phyloP scores from a whole-genome alignment of 78 protist species.

The Dictyostelium intermedium region DNA sequence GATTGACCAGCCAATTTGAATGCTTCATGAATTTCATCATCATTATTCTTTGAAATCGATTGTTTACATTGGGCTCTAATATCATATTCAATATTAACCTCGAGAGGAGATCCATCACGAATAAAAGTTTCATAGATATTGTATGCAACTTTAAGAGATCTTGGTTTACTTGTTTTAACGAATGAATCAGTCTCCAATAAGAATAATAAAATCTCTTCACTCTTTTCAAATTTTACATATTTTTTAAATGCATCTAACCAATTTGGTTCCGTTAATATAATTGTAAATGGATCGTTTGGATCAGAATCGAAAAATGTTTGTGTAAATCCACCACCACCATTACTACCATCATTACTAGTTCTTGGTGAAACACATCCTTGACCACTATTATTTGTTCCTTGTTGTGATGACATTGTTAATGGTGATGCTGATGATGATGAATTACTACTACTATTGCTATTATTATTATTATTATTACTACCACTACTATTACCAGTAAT shows the following conservation, averaged over 20 bases:
- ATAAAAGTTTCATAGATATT: conserved; percentile 59
- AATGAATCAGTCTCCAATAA: conserved; percentile 39
- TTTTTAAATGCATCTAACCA: conserved; percentile 66
- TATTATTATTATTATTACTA: background rate
- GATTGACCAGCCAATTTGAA: conserved; percentile 9
- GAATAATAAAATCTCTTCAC: conserved; percentile 53
- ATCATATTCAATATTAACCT: conserved; percentile 32
- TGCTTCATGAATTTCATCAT: background rate
- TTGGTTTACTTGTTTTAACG: background rate
- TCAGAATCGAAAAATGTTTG: background rate
- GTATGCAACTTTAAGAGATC: background rate
- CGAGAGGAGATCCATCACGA: conserved; percentile 63
- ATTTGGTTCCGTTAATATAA: conserved; percentile 9
- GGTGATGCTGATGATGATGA: conserved; percentile 7
- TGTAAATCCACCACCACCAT: background rate
- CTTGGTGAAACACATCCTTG: background rate
- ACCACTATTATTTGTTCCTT: background rate
- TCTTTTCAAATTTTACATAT: conserved; percentile 50
- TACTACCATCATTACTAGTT: background rate
- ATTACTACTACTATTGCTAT: background rate
- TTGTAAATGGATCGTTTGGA: conserved; percentile 38
- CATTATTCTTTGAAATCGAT: background rate
- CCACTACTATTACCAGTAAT: background rate
- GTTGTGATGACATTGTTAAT: background rate
- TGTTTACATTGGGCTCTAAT: background rate